Base-by-base conservation (phyloP, 305 asterid species). In the Fraxinus dipetala region DNA sequence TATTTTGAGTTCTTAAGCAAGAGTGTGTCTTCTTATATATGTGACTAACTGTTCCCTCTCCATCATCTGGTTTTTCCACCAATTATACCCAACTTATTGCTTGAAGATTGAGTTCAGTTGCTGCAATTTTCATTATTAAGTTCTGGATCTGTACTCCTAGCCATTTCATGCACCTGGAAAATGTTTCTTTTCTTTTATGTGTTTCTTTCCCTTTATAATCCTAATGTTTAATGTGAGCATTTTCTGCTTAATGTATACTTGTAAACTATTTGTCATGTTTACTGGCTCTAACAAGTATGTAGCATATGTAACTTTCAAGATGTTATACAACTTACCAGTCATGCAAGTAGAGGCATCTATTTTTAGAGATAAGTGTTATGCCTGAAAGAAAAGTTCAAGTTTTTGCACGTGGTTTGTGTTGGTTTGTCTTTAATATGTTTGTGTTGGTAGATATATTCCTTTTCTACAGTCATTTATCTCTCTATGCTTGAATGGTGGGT, bases 401-500 rank as follows among this genome's bases (percentile, higher is more conserved):
- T 28, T 72, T 63, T n/a, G 63, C 63, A 20, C 24, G 32, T 48
- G 54, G 78, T 76, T 82, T 76, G 36, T 81, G 48, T 34, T 43
- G 20, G 8, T 75, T 32, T n/a, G 67, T 43, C 30, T 30, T 20
- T 5, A 43, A 10, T 43, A 61, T 69, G 54, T 61, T 54, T 40
- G 26, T 78, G 67, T 20, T 3, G 31, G 38, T 22, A 76, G 70
- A 75, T 28, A 38, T 28, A 26, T 51, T 67, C 72, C 74, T 77
- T 51, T 65, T 83, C 77, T 78, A 34, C 61, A 26, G 67, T 31
- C 48, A 16, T 85, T 75, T 48, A 69, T 75, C 38, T 72, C 14
- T 65, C 28, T 56, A 18, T 56, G 67, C 67, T 56, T 26, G 56
- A 59, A 63, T 78, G 28, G 72, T 76, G 14, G n/a, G 34, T 63